A percentile compares a stretch with the other conserved stretches of the same genome.
Evolutionary conservation across 2,329 filamentous ascomycete genomes (phyloP).

Genomic region (Nemania bipapillata): DNA sequence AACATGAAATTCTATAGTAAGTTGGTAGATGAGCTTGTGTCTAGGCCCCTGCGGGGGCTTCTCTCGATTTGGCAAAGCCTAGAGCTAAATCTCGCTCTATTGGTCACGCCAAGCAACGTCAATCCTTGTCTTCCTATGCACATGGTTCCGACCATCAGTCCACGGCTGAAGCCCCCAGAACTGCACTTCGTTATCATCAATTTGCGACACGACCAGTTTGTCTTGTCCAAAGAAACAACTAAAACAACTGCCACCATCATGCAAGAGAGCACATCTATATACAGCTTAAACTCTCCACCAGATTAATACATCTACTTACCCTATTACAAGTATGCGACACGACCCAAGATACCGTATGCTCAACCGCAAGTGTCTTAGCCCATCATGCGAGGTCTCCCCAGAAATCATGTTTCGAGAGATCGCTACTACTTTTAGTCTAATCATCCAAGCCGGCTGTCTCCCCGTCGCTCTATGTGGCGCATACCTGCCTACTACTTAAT

Average conservation of each 20-base stretch:
- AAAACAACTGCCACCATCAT: conserved; percentile 23
- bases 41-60: conserved; percentile 15
- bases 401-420: neutral
- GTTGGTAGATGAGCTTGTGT: conserved; percentile 22
- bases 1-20: conserved; percentile 7
- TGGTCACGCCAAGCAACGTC: conserved; percentile 16
- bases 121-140: conserved; percentile 30
- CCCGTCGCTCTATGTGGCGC: conserved; percentile 18
- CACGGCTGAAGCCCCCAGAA: conserved; percentile 31
- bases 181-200: conserved; percentile 28
- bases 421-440: neutral
- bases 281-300: too few relatives aligned
- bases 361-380: neutral
- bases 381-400: too few relatives aligned
- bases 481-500: neutral
- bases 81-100: conserved; percentile 22
- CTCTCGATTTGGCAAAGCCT: conserved; percentile 22
- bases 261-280: neutral
- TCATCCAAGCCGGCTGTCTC: neutral
- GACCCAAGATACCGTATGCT: neutral
- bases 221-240: conserved; percentile 8
- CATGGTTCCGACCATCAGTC: conserved; percentile 10
- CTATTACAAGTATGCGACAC: neutral
- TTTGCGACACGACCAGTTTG: conserved; percentile 26
- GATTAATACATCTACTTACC: neutral